These are phyloP conservation scores for Pachysandra terminalis DNA, from an alignment of 164 flowering plant genomes.

Conservation along the genomic window DNA sequence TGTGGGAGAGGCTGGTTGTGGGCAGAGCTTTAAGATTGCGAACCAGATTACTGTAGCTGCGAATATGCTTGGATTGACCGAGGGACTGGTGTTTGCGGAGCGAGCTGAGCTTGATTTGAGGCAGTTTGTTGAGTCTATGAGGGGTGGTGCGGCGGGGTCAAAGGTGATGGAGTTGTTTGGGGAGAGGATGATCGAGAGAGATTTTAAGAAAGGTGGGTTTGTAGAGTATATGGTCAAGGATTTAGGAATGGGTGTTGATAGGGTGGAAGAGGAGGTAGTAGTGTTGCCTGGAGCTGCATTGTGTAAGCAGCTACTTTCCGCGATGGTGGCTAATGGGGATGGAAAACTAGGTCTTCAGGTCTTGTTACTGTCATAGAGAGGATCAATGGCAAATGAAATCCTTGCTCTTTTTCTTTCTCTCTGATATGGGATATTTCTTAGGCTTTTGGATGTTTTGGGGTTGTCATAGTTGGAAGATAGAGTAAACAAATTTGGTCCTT, in stretches of 20 bases:
- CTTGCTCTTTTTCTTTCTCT: background rate
- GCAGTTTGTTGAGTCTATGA: conserved; percentile 44
- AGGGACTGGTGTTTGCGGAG: conserved; percentile 67
- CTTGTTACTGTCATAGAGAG: background rate
- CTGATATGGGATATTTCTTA: background rate
- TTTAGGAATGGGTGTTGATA: conserved; percentile 70
- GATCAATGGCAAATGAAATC: background rate
- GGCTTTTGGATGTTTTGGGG: background rate
- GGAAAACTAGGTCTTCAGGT: conserved; percentile 52
- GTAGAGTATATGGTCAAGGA: conserved; percentile 84
- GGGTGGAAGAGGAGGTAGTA: conserved; percentile 35
- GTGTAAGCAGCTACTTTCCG: conserved; percentile 54
- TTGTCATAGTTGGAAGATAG: too few species aligned
- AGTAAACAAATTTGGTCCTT: too few species aligned
- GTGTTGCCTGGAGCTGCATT: conserved; percentile 75
- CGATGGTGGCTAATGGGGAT: conserved; percentile 77
- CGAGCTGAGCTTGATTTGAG: conserved; percentile 52
- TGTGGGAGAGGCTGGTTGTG: conserved; percentile 59
- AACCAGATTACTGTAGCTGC: conserved; percentile 64
- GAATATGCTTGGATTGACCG: conserved; percentile 65
- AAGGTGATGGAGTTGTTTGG: conserved; percentile 76
- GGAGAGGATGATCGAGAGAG: conserved; percentile 62
- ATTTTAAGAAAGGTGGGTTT: conserved; percentile 68
- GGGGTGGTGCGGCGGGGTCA: conserved; percentile 68
- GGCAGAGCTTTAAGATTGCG: conserved; percentile 72